Evolutionary conservation across 495 filamentous ascomycete species (phyloP).

Genomic region (Penicillium turbatum): DNA sequence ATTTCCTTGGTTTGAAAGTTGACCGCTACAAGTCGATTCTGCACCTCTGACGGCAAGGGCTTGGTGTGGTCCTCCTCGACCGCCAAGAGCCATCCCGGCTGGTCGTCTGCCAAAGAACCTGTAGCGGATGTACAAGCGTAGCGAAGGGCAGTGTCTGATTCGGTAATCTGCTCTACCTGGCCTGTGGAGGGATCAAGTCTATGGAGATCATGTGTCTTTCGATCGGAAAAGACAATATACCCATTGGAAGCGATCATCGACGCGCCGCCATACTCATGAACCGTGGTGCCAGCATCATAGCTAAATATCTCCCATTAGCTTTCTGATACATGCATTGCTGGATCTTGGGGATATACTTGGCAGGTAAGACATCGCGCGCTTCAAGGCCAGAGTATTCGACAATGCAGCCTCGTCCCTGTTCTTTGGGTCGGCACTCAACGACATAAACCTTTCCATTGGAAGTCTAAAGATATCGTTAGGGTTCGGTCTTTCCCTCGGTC

Average conservation of each 20-base stretch:
- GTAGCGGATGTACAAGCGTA: conserved; percentile 25
- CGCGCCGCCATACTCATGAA: conserved; percentile 45
- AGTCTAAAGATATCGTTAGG: conserved; percentile 3
- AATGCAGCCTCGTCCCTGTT: conserved; percentile 29
- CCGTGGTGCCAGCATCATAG: conserved; percentile 19
- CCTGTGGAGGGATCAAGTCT: conserved; percentile 22
- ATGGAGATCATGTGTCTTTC: conserved; percentile 27
- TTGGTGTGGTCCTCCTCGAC: conserved; percentile 37
- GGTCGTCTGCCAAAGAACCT: conserved; percentile 13
- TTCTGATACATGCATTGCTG: neutral
- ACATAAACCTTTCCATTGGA: conserved; percentile 29
- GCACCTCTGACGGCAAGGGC: conserved; percentile 18
- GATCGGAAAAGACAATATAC: conserved; percentile 37
- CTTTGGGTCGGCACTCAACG: conserved; percentile 29
- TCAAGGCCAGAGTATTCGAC: conserved; percentile 20
- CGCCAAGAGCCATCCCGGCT: conserved; percentile 29
- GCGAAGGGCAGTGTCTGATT: conserved; percentile 1
- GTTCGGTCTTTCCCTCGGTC: neutral
- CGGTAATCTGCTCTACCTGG: conserved; percentile 17
- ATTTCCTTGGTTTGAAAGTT: conserved; percentile 19
- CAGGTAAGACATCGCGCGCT: conserved; percentile 31
- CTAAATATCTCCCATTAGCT: neutral
- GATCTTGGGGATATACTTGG: conserved; percentile 15
- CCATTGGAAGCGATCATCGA: conserved; percentile 24
- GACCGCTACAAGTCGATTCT: conserved; percentile 35